phyloP scores from a whole-genome alignment of 2,329 filamentous ascomycete genomes.

The Seiridium cupressi region DNA sequence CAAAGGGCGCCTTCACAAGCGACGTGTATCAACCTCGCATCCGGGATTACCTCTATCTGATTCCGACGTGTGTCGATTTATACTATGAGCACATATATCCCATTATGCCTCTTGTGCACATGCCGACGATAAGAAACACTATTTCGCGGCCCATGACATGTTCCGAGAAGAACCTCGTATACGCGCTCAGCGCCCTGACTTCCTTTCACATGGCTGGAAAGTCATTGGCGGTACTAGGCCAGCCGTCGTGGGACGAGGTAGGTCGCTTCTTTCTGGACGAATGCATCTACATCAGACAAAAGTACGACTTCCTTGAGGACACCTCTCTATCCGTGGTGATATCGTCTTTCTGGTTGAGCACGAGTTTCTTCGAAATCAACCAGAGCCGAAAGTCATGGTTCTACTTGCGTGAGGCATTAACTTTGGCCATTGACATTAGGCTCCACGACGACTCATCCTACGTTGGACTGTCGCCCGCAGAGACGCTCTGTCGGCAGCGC shows the following conservation, averaged over 20 bases:
- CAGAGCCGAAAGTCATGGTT: slow-evolving; percentile 62
- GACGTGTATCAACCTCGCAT: slow-evolving; percentile 40
- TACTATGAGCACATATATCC: slow-evolving; percentile 63
- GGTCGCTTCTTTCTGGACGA: slow-evolving; percentile 59
- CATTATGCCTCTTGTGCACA: slow-evolving; percentile 61
- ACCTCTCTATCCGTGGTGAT: slow-evolving; percentile 55
- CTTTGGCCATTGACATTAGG: slow-evolving; percentile 55
- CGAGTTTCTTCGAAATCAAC: slow-evolving; percentile 60
- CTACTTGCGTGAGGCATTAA: slow-evolving; percentile 60
- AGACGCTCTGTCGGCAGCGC: slow-evolving; percentile 51
- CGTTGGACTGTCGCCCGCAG: slow-evolving; percentile 42
- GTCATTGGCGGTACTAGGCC: slow-evolving; percentile 33
- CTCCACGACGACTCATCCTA: slow-evolving; percentile 60
- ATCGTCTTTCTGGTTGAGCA: slow-evolving; percentile 61
- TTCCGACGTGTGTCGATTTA: slow-evolving; percentile 57
- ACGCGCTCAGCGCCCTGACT: slow-evolving; percentile 57
- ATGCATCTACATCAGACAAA: slow-evolving; percentile 52
- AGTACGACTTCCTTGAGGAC: slow-evolving; percentile 57
- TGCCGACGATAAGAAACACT: slow-evolving; percentile 51
- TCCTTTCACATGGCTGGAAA: slow-evolving; percentile 49
- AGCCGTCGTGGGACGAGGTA: slow-evolving; percentile 44
- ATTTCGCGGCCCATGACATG: slow-evolving; percentile 37
- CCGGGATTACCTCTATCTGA: slow-evolving; percentile 43
- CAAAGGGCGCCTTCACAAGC: slow-evolving; percentile 35
- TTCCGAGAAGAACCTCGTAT: slow-evolving; percentile 44